Conservation (phyloP, 2,329 filamentous ascomycete genomes). For the Ascochyta koolunga region DNA sequence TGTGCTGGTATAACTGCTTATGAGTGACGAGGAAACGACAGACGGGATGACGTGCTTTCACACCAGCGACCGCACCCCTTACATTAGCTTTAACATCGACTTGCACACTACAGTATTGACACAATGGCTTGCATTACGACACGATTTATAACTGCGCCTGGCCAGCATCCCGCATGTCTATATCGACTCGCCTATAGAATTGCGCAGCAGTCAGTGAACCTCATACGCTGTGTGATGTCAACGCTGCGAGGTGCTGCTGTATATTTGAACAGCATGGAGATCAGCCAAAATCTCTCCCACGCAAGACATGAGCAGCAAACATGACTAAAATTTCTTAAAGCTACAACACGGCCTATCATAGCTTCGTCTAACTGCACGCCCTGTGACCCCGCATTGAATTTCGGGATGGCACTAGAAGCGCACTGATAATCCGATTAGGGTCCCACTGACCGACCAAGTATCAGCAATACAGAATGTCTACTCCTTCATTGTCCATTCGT, state of each 20-base stretch:
- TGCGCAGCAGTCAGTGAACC: no score
- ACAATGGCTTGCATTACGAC: neutral
- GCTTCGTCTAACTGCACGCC: neutral
- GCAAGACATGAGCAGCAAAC: no score
- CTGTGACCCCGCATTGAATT: neutral
- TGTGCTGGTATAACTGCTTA: no score
- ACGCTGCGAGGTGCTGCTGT: no score
- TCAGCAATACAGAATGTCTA: neutral
- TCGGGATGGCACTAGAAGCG: neutral
- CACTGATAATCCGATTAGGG: neutral
- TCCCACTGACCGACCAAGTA: neutral
- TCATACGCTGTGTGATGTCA: no score
- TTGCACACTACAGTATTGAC: neutral
- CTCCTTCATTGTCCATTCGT: slow-evolving; percentile 1
- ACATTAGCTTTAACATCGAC: neutral
- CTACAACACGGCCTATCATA: neutral
- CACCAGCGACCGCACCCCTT: neutral
- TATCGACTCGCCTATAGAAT: no score
- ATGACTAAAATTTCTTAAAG: neutral
- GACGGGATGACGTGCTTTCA: neutral
- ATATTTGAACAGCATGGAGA: no score
- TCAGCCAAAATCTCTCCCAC: no score
- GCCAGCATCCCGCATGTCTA: no score
- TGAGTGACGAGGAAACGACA: neutral
- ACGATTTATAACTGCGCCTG: neutral